phyloP scores from a whole-genome alignment of 2,329 filamentous ascomycete genomes.

The Penicillium decumbens region DNA sequence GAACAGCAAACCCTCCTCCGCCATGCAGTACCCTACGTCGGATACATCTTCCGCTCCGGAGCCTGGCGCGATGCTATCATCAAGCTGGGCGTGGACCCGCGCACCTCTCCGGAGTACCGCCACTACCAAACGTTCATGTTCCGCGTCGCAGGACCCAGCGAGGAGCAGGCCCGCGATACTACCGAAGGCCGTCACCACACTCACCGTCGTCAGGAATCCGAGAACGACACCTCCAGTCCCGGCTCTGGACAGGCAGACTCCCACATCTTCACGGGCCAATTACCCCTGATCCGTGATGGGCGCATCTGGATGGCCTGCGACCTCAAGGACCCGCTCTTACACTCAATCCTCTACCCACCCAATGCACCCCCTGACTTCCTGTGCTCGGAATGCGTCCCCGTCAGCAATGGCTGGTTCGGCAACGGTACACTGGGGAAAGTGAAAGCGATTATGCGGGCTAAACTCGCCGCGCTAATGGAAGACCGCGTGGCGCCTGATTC shows the following conservation, averaged over 20 bases:
- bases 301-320: slow-evolving; percentile 95
- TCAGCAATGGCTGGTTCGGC: slow-evolving; percentile 75
- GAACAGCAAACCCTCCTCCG: slow-evolving; percentile 58
- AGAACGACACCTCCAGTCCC: neutral
- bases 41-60: slow-evolving; percentile 87
- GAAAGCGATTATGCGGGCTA: slow-evolving; percentile 82
- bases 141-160: slow-evolving; percentile 49
- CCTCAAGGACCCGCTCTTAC: slow-evolving; percentile 73
- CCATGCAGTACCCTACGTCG: slow-evolving; percentile 74
- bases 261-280: slow-evolving; percentile 79
- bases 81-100: slow-evolving; percentile 79
- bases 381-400: slow-evolving; percentile 54
- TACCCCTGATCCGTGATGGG: slow-evolving; percentile 66
- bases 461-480: slow-evolving; percentile 63
- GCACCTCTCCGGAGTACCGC: slow-evolving; percentile 68
- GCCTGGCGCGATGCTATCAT: slow-evolving; percentile 88
- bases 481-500: slow-evolving; percentile 30
- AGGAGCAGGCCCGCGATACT: neutral
- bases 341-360: slow-evolving; percentile 59
- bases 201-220: neutral
- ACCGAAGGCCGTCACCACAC: too few relatives aligned
- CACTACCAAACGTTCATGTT: slow-evolving; percentile 88
- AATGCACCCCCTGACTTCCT: slow-evolving; percentile 49
- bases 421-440: slow-evolving; percentile 77
- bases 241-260: slow-evolving; percentile 12